Conservation (phyloP, 2,329 filamentous ascomycete genomes). For the Rutstroemia sp. region DNA sequence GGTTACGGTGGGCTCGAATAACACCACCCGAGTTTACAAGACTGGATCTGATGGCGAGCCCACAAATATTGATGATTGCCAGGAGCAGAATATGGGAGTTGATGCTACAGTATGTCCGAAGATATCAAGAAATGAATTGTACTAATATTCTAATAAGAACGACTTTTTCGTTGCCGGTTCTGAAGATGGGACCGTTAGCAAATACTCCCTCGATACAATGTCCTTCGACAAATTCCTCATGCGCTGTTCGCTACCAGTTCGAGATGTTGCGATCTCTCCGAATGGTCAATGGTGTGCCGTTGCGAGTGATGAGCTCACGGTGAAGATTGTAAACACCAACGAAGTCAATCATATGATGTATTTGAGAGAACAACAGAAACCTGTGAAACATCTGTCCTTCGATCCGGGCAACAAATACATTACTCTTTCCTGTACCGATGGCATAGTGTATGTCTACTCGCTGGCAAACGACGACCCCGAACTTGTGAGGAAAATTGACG, state of each 20-base stretch:
- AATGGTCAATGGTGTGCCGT: slow-evolving; percentile 87
- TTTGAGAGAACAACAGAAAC: slow-evolving; percentile 74
- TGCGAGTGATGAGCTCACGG: slow-evolving; percentile 89
- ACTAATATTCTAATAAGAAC: slow-evolving; percentile 40
- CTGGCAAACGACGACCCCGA: slow-evolving; percentile 71
- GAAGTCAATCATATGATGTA: slow-evolving; percentile 72
- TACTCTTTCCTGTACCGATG: slow-evolving; percentile 80
- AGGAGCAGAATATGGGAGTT: slow-evolving; percentile 77
- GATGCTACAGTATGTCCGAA: slow-evolving; percentile 50
- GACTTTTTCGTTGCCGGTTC: slow-evolving; percentile 83
- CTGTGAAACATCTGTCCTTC: slow-evolving; percentile 89
- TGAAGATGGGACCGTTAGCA: slow-evolving; percentile 92
- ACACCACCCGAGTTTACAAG: slow-evolving; percentile 85
- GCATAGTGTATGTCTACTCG: slow-evolving; percentile 84
- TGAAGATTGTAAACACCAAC: slow-evolving; percentile 78
- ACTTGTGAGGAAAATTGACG: slow-evolving; percentile 76
- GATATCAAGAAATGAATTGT: not conserved
- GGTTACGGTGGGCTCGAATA: slow-evolving; percentile 88
- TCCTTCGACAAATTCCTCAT: slow-evolving; percentile 75
- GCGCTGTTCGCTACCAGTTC: slow-evolving; percentile 75
- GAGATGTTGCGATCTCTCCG: slow-evolving; percentile 75
- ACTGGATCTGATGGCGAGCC: slow-evolving; percentile 91
- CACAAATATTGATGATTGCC: slow-evolving; percentile 82
- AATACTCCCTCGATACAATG: slow-evolving; percentile 73
- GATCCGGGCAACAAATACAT: slow-evolving; percentile 71